These are phyloP conservation scores for Phellinidium pouzarii DNA, from an alignment of 1,284 basidiomycete species.

Conservation along the genomic window DNA sequence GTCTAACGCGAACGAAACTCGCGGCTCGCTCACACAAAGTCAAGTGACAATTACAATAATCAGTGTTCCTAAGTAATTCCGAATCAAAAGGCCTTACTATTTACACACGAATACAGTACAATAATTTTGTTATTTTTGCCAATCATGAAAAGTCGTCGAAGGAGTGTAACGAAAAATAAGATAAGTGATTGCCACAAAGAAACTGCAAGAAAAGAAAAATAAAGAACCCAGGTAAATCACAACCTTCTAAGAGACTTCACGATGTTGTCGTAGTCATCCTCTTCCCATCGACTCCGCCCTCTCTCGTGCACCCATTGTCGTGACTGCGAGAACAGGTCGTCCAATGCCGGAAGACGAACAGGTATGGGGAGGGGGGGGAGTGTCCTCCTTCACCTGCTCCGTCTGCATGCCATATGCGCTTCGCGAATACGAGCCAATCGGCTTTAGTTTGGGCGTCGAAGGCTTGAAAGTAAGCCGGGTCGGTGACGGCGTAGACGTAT, in stretches of 20 bases:
- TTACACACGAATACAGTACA: too few relatives aligned
- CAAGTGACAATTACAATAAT: too few relatives aligned
- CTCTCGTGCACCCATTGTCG: constrained; percentile 11
- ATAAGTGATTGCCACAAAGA: background rate
- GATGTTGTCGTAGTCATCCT: constrained; percentile 16
- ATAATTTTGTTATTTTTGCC: too few relatives aligned
- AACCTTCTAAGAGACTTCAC: constrained; percentile 13
- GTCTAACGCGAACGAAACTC: too few relatives aligned
- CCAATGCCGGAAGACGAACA: background rate
- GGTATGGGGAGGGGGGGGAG: background rate
- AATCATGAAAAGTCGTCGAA: too few relatives aligned
- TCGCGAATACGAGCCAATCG: constrained; percentile 4
- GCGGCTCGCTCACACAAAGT: too few relatives aligned
- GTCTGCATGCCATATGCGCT: background rate
- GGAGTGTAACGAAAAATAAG: background rate
- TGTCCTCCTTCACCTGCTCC: background rate
- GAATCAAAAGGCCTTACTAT: too few relatives aligned
- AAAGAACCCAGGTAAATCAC: background rate
- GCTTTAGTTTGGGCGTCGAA: background rate
- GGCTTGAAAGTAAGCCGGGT: constrained; percentile 8
- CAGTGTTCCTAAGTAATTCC: too few relatives aligned
- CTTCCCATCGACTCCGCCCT: constrained; percentile 13
- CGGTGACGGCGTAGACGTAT: background rate
- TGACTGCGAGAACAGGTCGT: background rate
- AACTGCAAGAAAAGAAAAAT: background rate